A percentile compares a stretch with the other conserved stretches of the same genome.
Evolutionary conservation across 139 green algal species (phyloP).

Genomic region (Coelastrella sp.): DNA sequence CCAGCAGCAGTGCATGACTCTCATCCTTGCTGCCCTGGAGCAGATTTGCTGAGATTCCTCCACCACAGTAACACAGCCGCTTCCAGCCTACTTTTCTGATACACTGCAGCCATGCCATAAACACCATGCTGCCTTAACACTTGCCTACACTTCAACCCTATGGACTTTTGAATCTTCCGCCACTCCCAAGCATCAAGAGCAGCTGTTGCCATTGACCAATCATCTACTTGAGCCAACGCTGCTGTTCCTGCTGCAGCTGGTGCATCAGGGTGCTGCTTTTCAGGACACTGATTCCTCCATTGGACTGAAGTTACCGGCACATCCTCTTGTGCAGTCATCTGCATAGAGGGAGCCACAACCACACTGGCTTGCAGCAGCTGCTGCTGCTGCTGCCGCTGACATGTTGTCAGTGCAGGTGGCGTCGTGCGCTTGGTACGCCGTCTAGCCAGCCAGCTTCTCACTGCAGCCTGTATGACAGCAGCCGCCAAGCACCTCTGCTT

Average conservation of each 20-base stretch:
- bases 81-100: neutral
- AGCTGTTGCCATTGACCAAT: neutral
- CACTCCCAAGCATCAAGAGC: neutral
- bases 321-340: too few relatives aligned
- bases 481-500: neutral
- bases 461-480: neutral
- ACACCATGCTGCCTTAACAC: neutral
- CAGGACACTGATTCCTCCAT: neutral
- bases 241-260: neutral
- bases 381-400: neutral
- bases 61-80: neutral
- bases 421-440: neutral
- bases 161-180: neutral
- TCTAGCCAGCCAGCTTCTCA: neutral
- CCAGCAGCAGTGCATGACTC: too few relatives aligned
- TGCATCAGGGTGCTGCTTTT: neutral
- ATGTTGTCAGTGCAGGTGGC: neutral
- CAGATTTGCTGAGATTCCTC: neutral
- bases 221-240: neutral
- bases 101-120: neutral
- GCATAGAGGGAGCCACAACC: too few relatives aligned
- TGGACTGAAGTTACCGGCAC: neutral
- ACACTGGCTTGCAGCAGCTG: neutral
- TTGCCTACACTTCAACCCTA: neutral
- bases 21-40: neutral